Base-by-base conservation (phyloP, 371 early-diverging fungal species). In the Mucor lusitanicus region DNA sequence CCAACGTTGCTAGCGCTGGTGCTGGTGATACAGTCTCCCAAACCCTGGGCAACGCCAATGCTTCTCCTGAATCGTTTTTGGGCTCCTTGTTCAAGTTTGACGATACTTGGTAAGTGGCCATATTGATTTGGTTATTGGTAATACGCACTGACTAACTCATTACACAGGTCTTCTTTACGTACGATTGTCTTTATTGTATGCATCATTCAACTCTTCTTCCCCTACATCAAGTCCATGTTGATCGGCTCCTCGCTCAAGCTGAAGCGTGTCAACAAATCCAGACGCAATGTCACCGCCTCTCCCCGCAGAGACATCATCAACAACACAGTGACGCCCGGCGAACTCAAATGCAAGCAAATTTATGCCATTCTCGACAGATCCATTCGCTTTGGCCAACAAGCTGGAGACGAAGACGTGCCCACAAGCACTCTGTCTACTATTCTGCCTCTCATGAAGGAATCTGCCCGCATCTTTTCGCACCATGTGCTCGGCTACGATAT, bases 401-500 rank as follows among this genome's bases (percentile, higher is more conserved):
- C 13, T 76, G 1, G 44, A 44, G 19, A 44, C 63, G 73, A 0
- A 57, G 57, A 30, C 71, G 79, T 33, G 74, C 81, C 37, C 79
- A 77, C 73, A 46, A 53, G 0, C 67, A 65, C 19, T 73, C 83
- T 11, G 60, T 71, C 0, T 61, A 54, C 9, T 33, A 50, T 64
- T 0, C 17, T 71, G 28, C 70, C 70, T 32, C 63, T 57, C 23
- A 68, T 64, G 32, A 57, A 78, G 73, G 64, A 80, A 76, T 61
- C 56, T 19, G 27, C 46, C 54, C 64, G 77, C 46, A 58, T 71
- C 75, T 33, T 44, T 6, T 28, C 59, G 17, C 81, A 81, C 15
- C 84, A 79, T 62, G 64, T 58, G 50, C 65, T 81, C 27, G 81
- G 80, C n/a, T 78, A 79, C 25, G 80, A 83, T 44, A 71, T 82